phyloP scores from a whole-genome alignment of 805 yeast species.

The Huiozyma sinensis region DNA sequence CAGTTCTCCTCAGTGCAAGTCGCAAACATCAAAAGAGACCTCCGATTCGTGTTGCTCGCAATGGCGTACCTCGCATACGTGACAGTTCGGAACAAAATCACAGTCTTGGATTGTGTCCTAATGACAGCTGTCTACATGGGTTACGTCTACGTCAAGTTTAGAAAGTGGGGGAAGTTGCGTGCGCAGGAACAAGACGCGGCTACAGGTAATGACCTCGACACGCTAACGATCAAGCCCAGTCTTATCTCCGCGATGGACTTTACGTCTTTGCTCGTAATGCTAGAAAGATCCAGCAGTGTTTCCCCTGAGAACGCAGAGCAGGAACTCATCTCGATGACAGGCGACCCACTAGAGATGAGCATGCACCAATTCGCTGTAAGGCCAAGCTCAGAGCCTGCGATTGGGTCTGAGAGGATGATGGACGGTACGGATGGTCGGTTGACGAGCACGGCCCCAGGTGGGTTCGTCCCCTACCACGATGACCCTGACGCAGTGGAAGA shows the following conservation, averaged over 20 bases:
- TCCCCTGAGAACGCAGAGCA: background rate
- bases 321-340: background rate
- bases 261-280: slow-evolving; percentile 15
- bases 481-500: slow-evolving; percentile 5
- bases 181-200: background rate
- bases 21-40: slow-evolving; percentile 16
- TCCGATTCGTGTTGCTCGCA: slow-evolving; percentile 18
- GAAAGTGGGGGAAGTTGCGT: background rate
- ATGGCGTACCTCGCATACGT: slow-evolving; percentile 18
- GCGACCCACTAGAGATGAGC: background rate
- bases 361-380: background rate
- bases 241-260: slow-evolving; percentile 25
- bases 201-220: background rate
- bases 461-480: slow-evolving; percentile 19
- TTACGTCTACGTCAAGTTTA: slow-evolving; percentile 9
- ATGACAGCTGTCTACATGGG: slow-evolving; percentile 19
- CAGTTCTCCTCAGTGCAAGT: slow-evolving; percentile 13
- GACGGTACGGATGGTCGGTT: background rate
- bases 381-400: slow-evolving; percentile 1
- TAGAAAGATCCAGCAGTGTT: slow-evolving; percentile 13
- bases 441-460: slow-evolving; percentile 14
- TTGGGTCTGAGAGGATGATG: background rate
- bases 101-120: slow-evolving; percentile 17
- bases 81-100: slow-evolving; percentile 14
- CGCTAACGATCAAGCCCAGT: slow-evolving; percentile 19